Evolutionary conservation across 2,329 filamentous ascomycete genomes (phyloP), one percentile per base, ranked within the genome.

Genomic region (Xylaria sp.): DNA sequence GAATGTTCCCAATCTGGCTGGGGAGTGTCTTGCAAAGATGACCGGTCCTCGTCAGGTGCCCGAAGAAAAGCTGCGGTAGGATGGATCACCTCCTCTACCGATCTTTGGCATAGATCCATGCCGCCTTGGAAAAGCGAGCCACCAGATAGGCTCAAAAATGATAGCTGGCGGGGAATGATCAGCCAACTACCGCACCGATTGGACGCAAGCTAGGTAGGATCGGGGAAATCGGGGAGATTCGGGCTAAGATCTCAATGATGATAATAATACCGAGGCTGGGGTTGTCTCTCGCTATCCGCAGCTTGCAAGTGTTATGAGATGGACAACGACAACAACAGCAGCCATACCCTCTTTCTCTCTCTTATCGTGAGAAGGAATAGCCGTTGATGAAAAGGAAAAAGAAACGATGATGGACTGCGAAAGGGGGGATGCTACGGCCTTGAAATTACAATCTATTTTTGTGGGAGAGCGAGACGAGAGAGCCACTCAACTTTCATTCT

Each of bases 81-180:
- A 67, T 85, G 83, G 59, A 84, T 77, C 59, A 83, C 79, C 70
- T 82, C 76, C 69, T 81, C 78, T 57, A 85, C 81, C 23, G 79
- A 75, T 59, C 76, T 71, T 58, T 78, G 75, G 64, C 75, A 82
- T 56, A 85, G 73, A 58, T 85, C 80, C 83, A 85, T 85, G 54
- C 66, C 60, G 54, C 66, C 60, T 51, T 42, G 52, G 56, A 52
- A 59, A 66, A 51, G 46, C 53, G 54, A 59, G 59, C 59, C 57
- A 58, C 62, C 54, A 56, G 62, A 60, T 60, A 58, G 53, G 58
- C 34, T 39, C 19, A 52, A 57, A 57, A 18, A 48, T n/a, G 54
- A n/a, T 19, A n/a, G 55, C 37, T 30, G 52, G 60, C 60, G 60
- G 62, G 62, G 62, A 53, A 48, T 30, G 52, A 51, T 46, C 56